Evolutionary conservation across 2,329 filamentous ascomycete species (phyloP).

Genomic region (Triangularia setosa): DNA sequence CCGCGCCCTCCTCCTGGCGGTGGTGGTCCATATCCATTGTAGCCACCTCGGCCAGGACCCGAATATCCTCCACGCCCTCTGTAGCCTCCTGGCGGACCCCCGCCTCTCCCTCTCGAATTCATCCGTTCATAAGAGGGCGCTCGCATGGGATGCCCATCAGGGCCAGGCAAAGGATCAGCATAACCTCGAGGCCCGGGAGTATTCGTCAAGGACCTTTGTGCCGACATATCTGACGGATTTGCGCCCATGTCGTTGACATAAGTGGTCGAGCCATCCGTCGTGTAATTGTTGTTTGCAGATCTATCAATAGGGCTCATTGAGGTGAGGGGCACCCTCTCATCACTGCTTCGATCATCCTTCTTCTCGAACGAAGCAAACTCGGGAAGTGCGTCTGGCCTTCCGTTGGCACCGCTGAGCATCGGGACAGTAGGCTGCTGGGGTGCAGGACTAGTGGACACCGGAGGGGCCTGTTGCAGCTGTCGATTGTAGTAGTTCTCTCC

Average conservation of each 20-base stretch:
- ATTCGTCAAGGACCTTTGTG: slow-evolving; percentile 34
- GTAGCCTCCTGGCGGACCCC: slow-evolving; percentile 41
- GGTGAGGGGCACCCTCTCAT: slow-evolving; percentile 70
- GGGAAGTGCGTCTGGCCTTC: slow-evolving; percentile 45
- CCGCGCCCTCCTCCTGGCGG: slow-evolving; percentile 17
- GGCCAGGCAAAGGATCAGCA: slow-evolving; percentile 52
- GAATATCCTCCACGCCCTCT: slow-evolving; percentile 49
- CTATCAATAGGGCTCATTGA: slow-evolving; percentile 58
- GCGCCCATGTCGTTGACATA: slow-evolving; percentile 31
- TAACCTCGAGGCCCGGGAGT: slow-evolving; percentile 48
- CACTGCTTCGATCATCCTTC: slow-evolving; percentile 57
- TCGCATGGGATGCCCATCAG: slow-evolving; percentile 45
- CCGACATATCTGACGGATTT: slow-evolving; percentile 34
- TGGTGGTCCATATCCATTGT: slow-evolving; percentile 40
- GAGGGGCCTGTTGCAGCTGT: slow-evolving; percentile 50
- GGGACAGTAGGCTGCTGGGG: slow-evolving; percentile 57
- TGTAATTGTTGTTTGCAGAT: slow-evolving; percentile 47
- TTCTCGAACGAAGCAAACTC: slow-evolving; percentile 64
- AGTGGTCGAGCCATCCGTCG: slow-evolving; percentile 35
- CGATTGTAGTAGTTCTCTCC: slow-evolving; percentile 86
- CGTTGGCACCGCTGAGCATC: slow-evolving; percentile 53
- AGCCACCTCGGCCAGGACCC: slow-evolving; percentile 37
- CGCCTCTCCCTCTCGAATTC: slow-evolving; percentile 52
- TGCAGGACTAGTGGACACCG: slow-evolving; percentile 36
- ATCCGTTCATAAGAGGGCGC: slow-evolving; percentile 46